Evolutionary conservation across 768 basidiomycete species (phyloP).

Genomic region (Thelephora aurantiotincta): DNA sequence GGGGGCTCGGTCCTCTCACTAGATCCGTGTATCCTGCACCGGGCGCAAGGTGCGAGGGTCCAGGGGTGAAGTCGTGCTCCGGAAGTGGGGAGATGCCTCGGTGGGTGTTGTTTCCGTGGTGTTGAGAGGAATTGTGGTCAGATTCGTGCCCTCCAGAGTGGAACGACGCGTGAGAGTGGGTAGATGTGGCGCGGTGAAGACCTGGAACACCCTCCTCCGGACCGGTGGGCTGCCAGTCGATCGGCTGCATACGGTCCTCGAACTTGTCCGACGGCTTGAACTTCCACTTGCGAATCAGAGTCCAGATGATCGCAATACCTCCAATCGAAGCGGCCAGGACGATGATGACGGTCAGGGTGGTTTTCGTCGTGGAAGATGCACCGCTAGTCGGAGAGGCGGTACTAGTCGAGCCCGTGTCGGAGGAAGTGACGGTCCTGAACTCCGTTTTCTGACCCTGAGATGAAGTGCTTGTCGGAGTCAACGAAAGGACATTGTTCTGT

Average conservation of each 20-base stretch:
- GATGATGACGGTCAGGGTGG: slow-evolving; percentile 48
- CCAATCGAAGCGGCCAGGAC: slow-evolving; percentile 56
- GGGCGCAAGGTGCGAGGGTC: slow-evolving; percentile 38
- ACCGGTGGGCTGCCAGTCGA: slow-evolving; percentile 72
- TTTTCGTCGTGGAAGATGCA: slow-evolving; percentile 16
- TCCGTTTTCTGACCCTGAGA: slow-evolving; percentile 3
- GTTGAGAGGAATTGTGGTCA: slow-evolving; percentile 13
- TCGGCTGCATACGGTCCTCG: slow-evolving; percentile 74
- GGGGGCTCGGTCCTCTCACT: slow-evolving; percentile 58
- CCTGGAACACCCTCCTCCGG: slow-evolving; percentile 32
- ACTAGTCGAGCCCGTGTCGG: slow-evolving; percentile 18
- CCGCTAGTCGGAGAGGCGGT: slow-evolving; percentile 7
- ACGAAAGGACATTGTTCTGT: background rate
- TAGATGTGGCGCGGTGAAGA: slow-evolving; percentile 40
- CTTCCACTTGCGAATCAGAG: slow-evolving; percentile 87
- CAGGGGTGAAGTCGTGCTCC: slow-evolving; percentile 69
- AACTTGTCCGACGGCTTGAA: slow-evolving; percentile 69
- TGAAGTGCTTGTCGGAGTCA: slow-evolving; percentile 6
- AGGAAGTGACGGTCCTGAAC: slow-evolving; percentile 5
- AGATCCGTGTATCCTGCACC: slow-evolving; percentile 77
- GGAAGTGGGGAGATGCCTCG: slow-evolving; percentile 24
- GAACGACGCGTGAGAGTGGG: slow-evolving; percentile 47
- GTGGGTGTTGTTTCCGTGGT: slow-evolving; percentile 14
- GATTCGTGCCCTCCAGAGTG: slow-evolving; percentile 31
- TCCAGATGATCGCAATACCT: slow-evolving; percentile 66